Evolutionary conservation across 1,284 basidiomycete genomes (phyloP), one percentile per base, ranked within the genome.

Genomic region (Exobasidium rhododendri): DNA sequence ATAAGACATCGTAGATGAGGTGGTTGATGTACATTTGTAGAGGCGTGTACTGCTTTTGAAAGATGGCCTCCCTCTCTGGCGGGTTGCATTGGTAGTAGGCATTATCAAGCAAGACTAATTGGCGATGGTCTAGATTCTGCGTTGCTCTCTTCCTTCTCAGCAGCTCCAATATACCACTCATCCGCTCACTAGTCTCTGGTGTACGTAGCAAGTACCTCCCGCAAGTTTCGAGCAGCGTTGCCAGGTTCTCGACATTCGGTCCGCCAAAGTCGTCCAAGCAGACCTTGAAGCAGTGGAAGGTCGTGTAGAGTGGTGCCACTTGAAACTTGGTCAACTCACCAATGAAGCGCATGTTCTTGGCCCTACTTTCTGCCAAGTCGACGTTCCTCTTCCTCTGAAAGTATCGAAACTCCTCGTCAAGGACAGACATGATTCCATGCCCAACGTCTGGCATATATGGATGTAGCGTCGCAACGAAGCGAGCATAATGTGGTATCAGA

Each of bases 51-150:
- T 90, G 85, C 78, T 96, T 94, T 65, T 89, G 87, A 71, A 90
- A 85, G 43, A 88, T 85, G 0, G 91, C 90, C 0, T 88, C 86
- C 59, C 96, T 87, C 73, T 97, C 93, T 0, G 96, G 96, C 2
- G 96, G 96, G 75, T 98, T 97, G 81, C 94, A 97, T 88, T 97
- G 92, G 79, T 97, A 98, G 81, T 97, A 99, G 0, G 96, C 96
- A 78, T 98, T 98, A 81, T 98, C 96, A 31, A 99, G 85, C 69
- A 97, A 82, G 29, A 97, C 84, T 3, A 88, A 83, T 73, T 96
- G 92, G 11, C 93, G 84, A 74, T 91, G 88, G 80, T 98, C 94
- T 45, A 98, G 86, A 75, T 97, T 92, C 68, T 91, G 88, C 80
- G 91, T 86, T 59, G 85, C 89, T 82, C 97, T 92, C 82, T 98